Percentiles rank a stretch among this genome's conserved stretches.
Evolutionary conservation across 1,139 yeast species (phyloP).

Genomic region (Insectozyma bohioensis): DNA sequence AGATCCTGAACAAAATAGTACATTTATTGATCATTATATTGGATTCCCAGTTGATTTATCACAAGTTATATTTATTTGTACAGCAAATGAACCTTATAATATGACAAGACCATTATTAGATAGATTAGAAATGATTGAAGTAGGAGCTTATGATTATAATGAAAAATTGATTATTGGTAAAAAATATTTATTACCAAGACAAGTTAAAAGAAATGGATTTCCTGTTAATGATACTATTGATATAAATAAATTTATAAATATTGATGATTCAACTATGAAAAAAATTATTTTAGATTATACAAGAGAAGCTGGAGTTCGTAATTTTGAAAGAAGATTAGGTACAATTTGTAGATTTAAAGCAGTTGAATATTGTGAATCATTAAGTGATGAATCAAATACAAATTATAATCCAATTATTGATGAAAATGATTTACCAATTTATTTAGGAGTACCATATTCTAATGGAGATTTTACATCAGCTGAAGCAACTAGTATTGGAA

Average conservation of each 20-base stretch:
- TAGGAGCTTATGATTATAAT: conserved; percentile 78
- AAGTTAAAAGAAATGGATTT: conserved; percentile 68
- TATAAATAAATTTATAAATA: conserved; percentile 32
- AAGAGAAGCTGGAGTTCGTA: conserved; percentile 86
- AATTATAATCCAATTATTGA: conserved; percentile 40
- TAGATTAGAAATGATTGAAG: conserved; percentile 80
- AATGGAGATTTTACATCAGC: conserved; percentile 18
- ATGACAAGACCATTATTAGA: conserved; percentile 81
- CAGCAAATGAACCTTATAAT: conserved; percentile 80
- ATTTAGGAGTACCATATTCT: conserved; percentile 52
- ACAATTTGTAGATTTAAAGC: conserved; percentile 80
- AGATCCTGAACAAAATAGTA: conserved; percentile 86
- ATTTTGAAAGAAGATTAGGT: conserved; percentile 70
- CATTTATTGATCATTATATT: conserved; percentile 80
- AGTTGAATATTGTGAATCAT: conserved; percentile 61
- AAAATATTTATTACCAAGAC: conserved; percentile 76
- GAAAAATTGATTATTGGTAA: conserved; percentile 78
- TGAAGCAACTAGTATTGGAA: conserved; percentile 25
- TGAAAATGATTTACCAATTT: conserved; percentile 46
- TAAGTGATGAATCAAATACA: conserved; percentile 17
- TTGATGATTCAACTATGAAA: conserved; percentile 54
- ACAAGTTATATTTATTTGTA: conserved; percentile 81
- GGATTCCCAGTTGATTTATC: conserved; percentile 89
- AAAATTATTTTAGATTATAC: conserved; percentile 71
- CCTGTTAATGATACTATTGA: conserved; percentile 21